Base-by-base conservation (phyloP, 352 stramenopile genomes). In the Phytophthora hybrid region DNA sequence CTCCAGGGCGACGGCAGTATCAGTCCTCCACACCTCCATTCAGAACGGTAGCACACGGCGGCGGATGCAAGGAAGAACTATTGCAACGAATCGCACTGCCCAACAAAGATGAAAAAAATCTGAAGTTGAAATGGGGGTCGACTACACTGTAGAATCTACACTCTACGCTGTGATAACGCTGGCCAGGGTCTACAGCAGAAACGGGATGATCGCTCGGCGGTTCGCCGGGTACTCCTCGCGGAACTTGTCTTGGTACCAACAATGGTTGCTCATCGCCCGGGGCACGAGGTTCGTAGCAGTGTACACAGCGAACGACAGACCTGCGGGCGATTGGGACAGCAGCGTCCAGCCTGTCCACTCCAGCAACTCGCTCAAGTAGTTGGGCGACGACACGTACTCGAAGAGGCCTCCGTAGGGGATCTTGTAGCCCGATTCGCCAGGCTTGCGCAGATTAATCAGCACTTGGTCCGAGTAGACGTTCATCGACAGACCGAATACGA, bases 341-440 rank as follows among this genome's bases (percentile, higher is more conserved):
- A 94, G 26, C 18, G 75, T 81, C 84, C 86, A 94, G 62, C 87
- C 87, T 10, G 63, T 73, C 87, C 87, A 94, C 65, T 94, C 85
- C 56, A 94, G 66, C n/a, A 92, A 76, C 57, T 94, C 87, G 11
- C 84, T 85, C 34, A 94, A 77, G 65, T 92, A 91, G 74, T 94
- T 94, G 9, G 87, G 82, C n/a, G 83, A 84, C 44, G 85, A 91
- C n/a, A 94, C 76, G 49, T 83, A 89, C 71, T 82, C 71, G 63
- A 94, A 94, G 69, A 94, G 66, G 19, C 81, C 85, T 4, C 85
- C 85, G 51, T 70, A 52, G 1, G 87, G 87, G 51, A 94, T 88
- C 39, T 79, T 73, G 64, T 93, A 94, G 31, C 66, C 80, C 9
- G 73, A 84, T 57, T 92, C 83, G 14, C 82, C 79, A 4, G 84